A percentile compares a stretch with the other conserved stretches of the same genome.
These are phyloP conservation scores for Naganishia sp. DNA, from an alignment of 1,284 basidiomycete genomes.

Conservation along the genomic window DNA sequence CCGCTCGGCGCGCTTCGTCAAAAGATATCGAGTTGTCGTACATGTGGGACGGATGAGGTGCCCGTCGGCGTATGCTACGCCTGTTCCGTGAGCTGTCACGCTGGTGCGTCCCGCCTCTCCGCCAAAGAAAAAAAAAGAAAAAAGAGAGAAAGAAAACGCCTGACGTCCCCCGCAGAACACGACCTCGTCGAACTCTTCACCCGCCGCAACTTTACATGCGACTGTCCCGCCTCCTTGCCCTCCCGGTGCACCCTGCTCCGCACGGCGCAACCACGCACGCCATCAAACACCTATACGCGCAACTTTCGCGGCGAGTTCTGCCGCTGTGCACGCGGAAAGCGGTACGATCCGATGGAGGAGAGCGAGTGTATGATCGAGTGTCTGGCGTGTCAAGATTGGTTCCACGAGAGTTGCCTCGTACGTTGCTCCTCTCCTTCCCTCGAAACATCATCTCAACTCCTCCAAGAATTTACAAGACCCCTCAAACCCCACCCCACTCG, in stretches of 20 bases:
- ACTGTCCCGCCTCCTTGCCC: constrained; percentile 45
- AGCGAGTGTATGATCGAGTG: constrained; percentile 52
- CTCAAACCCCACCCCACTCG: constrained; percentile 4
- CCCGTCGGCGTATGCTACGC: constrained; percentile 51
- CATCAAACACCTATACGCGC: constrained; percentile 44
- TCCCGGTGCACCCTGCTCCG: neutral
- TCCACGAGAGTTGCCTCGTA: constrained; percentile 36
- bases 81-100: constrained; percentile 53
- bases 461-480: constrained; percentile 31
- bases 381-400: constrained; percentile 50
- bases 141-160: neutral
- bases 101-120: constrained; percentile 41
- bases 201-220: constrained; percentile 49
- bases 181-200: constrained; percentile 53
- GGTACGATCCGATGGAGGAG: constrained; percentile 52
- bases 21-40: constrained; percentile 49
- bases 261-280: constrained; percentile 36
- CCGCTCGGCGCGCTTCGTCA: constrained; percentile 47
- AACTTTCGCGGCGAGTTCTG: constrained; percentile 52
- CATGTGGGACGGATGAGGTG: constrained; percentile 43
- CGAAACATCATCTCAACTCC: neutral
- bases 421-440: neutral
- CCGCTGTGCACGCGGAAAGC: constrained; percentile 45
- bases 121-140: too few relatives aligned
- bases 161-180: constrained; percentile 43